These are phyloP conservation scores for Annulohypoxylon stygium DNA, from an alignment of 495 filamentous ascomycete genomes.

Conservation along the genomic window DNA sequence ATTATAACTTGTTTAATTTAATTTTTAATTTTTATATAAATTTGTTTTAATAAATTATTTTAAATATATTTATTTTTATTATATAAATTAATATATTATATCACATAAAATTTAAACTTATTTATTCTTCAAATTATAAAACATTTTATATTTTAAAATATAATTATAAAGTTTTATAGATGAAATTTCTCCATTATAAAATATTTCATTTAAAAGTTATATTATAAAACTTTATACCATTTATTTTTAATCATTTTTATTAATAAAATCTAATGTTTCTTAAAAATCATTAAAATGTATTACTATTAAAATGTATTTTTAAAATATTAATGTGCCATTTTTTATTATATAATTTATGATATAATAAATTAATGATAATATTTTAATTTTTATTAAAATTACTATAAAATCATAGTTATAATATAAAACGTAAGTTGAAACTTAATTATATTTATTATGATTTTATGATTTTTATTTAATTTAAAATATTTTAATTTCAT, in stretches of 20 bases:
- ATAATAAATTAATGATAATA: neutral
- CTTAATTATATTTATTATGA: too few species aligned
- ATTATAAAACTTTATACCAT: neutral
- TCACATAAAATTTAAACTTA: constrained; percentile 17
- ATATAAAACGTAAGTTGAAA: too few species aligned
- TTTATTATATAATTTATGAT: neutral
- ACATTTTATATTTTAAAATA: constrained; percentile 26
- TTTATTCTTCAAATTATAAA: constrained; percentile 27
- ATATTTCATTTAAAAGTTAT: neutral
- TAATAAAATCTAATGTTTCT: constrained; percentile 6
- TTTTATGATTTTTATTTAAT: constrained; percentile 4
- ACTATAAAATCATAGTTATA: too few species aligned
- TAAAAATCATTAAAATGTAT: constrained; percentile 7
- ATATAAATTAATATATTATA: constrained; percentile 21
- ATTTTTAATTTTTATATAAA: constrained; percentile 14
- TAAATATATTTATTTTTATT: constrained; percentile 24
- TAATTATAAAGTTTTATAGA: constrained; percentile 16
- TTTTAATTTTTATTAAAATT: neutral
- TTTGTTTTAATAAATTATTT: constrained; percentile 8
- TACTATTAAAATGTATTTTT: constrained; percentile 7
- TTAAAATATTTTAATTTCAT: neutral
- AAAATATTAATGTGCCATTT: neutral
- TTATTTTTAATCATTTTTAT: neutral
- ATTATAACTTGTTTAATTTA: constrained; percentile 17
- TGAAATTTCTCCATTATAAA: constrained; percentile 15